phyloP scores from a whole-genome alignment of 345 rosid genomes.

The Boechera stricta region DNA sequence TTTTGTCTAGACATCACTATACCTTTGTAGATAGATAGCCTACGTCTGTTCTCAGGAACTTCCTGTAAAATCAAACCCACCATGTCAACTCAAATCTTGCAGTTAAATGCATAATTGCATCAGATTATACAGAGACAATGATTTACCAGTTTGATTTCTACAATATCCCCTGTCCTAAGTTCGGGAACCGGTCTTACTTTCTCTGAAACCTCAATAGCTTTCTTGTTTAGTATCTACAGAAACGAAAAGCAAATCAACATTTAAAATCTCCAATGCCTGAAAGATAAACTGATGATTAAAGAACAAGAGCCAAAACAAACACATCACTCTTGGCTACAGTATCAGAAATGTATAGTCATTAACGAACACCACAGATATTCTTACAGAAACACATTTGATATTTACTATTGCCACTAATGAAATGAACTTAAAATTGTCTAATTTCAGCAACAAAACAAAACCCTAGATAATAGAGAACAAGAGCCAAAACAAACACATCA shows the following conservation, averaged over 20 bases:
- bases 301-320: constrained; percentile 9
- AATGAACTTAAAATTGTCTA: too few species aligned
- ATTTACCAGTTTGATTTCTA: constrained; percentile 79
- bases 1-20: constrained; percentile 86
- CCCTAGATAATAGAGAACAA: not conserved
- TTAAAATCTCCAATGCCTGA: not conserved
- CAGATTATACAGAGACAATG: constrained; percentile 20
- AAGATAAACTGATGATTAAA: not conserved
- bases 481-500: constrained; percentile 3
- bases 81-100: constrained; percentile 20
- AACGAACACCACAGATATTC: too few species aligned
- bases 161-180: constrained; percentile 82
- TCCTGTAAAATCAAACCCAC: constrained; percentile 55
- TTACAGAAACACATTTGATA: too few species aligned
- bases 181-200: constrained; percentile 73
- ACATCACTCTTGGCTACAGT: not conserved
- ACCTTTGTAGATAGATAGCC: constrained; percentile 81
- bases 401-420: too few species aligned
- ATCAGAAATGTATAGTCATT: not conserved
- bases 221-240: constrained; percentile 75
- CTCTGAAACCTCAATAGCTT: constrained; percentile 78
- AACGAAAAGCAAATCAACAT: constrained; percentile 13
- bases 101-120: not conserved
- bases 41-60: constrained; percentile 79
- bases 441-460: too few species aligned